These are phyloP conservation scores for Aquanectria penicillioides DNA, from an alignment of 2,329 filamentous ascomycete genomes.

Conservation along the genomic window DNA sequence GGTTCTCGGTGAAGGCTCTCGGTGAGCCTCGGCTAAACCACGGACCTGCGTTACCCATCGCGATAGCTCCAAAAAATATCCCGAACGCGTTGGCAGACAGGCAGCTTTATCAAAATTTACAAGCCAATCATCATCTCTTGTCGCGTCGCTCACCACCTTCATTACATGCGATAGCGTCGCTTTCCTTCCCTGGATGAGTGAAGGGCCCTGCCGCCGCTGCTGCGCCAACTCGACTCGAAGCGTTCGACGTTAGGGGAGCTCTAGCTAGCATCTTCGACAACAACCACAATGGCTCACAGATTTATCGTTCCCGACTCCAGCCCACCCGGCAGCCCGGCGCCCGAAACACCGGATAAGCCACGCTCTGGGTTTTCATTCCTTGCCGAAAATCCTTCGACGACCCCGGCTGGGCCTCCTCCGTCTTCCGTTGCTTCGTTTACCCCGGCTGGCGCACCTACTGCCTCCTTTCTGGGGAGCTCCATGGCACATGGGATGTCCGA, in stretches of 20 bases:
- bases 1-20: conserved; percentile 3
- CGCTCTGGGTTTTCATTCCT: conserved; percentile 51
- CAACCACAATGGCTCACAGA: conserved; percentile 50
- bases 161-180: conserved; percentile 26
- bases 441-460: conserved; percentile 65
- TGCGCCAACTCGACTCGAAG: conserved; percentile 21
- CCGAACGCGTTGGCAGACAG: conserved; percentile 37
- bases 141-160: conserved; percentile 21
- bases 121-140: conserved; percentile 24
- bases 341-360: conserved; percentile 60
- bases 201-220: conserved; percentile 8
- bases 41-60: conserved; percentile 33
- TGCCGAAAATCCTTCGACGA: conserved; percentile 61
- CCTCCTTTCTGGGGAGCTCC: conserved; percentile 64
- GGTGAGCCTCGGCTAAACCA: conserved; percentile 36
- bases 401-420: conserved; percentile 61
- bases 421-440: conserved; percentile 66
- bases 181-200: conserved; percentile 13
- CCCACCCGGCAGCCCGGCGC: conserved; percentile 54
- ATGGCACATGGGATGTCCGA: conserved; percentile 56
- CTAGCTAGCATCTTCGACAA: conserved; percentile 24
- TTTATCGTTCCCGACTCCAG: conserved; percentile 57
- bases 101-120: conserved; percentile 27
- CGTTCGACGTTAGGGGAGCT: conserved; percentile 29
- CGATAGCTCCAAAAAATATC: conserved; percentile 44